A percentile compares a stretch with the other conserved stretches of the same genome.
Evolutionary conservation across 495 filamentous ascomycete species (phyloP).

Genomic region (Durotheca rogersii): DNA sequence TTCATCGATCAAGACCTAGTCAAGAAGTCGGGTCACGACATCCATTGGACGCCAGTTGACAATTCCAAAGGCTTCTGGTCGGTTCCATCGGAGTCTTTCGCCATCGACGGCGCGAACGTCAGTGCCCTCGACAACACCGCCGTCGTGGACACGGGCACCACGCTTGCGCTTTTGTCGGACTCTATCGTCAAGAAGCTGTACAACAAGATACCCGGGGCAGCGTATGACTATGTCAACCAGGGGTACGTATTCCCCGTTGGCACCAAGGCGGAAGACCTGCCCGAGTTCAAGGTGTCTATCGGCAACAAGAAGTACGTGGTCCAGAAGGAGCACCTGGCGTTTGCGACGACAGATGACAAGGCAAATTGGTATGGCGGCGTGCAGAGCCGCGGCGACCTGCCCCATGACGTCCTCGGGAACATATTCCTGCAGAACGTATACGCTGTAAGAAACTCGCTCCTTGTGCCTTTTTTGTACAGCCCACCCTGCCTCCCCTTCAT

Average conservation of each 20-base stretch:
- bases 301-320: conserved; percentile 65
- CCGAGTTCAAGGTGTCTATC: conserved; percentile 66
- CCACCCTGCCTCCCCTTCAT: too few species aligned
- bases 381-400: conserved; percentile 65
- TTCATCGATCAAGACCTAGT: conserved; percentile 69
- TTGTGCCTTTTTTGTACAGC: too few species aligned
- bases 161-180: conserved; percentile 70
- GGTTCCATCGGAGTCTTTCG: conserved; percentile 61
- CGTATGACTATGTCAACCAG: conserved; percentile 63
- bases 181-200: conserved; percentile 67
- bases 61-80: conserved; percentile 73
- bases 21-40: conserved; percentile 53
- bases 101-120: conserved; percentile 61
- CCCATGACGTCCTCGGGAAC: conserved; percentile 73
- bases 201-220: conserved; percentile 64
- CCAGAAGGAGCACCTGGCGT: conserved; percentile 71
- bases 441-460: conserved; percentile 54
- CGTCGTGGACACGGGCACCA: conserved; percentile 79
- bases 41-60: conserved; percentile 66
- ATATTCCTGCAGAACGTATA: conserved; percentile 76
- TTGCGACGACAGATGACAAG: conserved; percentile 60
- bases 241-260: conserved; percentile 66
- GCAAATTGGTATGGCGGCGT: conserved; percentile 69
- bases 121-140: conserved; percentile 65
- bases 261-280: conserved; percentile 59